Conservation (phyloP, 768 basidiomycete species). For the Amanita exitialis region DNA sequence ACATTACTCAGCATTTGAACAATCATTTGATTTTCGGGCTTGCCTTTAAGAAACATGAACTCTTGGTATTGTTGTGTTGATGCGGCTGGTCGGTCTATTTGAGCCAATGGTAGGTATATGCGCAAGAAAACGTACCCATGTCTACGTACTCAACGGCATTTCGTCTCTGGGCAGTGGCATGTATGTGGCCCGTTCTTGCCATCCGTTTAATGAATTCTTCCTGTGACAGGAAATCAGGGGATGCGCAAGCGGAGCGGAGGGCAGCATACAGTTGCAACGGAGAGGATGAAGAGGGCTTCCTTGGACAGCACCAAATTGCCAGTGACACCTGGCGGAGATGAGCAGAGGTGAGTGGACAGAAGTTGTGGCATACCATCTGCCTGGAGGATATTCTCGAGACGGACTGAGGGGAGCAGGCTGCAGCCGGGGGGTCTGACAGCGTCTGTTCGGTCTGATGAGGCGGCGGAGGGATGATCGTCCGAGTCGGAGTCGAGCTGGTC, state of each 20-base stretch:
- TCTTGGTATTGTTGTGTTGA: slow-evolving; percentile 55
- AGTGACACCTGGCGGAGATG: slow-evolving; percentile 35
- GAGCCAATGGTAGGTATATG: not conserved
- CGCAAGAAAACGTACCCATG: slow-evolving; percentile 44
- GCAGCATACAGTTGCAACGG: slow-evolving; percentile 59
- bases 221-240: slow-evolving; percentile 26
- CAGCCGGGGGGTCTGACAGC: slow-evolving; percentile 43
- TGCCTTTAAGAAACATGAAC: slow-evolving; percentile 66
- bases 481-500: slow-evolving; percentile 57
- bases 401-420: slow-evolving; percentile 52
- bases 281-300: slow-evolving; percentile 65
- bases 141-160: slow-evolving; percentile 59
- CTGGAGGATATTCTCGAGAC: slow-evolving; percentile 70
- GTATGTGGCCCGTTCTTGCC: slow-evolving; percentile 56
- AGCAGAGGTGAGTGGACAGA: slow-evolving; percentile 2
- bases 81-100: slow-evolving; percentile 29
- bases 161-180: slow-evolving; percentile 50
- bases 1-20: slow-evolving; percentile 2
- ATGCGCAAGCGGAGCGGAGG: not conserved
- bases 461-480: slow-evolving; percentile 23
- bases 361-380: slow-evolving; percentile 49
- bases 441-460: slow-evolving; percentile 16
- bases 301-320: slow-evolving; percentile 61
- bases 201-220: slow-evolving; percentile 82
- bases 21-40: slow-evolving; percentile 1